Evolutionary conservation across 2,329 filamentous ascomycete species (phyloP).

Genomic region (Dactylellina haptotyla): DNA sequence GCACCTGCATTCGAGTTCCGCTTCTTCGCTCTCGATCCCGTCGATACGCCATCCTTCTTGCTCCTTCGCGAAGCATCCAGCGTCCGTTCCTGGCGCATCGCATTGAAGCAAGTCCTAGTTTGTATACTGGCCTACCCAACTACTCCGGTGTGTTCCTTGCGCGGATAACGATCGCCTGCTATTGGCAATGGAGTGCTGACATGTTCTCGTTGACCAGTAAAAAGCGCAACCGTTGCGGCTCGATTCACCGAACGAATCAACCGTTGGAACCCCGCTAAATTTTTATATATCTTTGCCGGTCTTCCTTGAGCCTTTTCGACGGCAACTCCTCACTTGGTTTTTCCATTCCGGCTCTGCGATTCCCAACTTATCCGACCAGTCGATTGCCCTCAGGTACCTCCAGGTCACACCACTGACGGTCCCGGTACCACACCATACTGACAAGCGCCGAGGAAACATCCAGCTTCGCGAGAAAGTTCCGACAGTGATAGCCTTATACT

Average conservation of each 20-base stretch:
- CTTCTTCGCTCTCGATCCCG: too few relatives aligned
- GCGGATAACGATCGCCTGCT: constrained; percentile 45
- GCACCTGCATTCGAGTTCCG: too few relatives aligned
- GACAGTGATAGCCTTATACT: constrained; percentile 16
- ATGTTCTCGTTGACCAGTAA: constrained; percentile 50
- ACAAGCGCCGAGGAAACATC: constrained; percentile 38
- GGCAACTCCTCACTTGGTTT: background rate
- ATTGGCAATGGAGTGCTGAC: constrained; percentile 53
- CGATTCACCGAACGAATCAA: constrained; percentile 42
- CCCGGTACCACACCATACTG: constrained; percentile 2
- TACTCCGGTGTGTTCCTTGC: constrained; percentile 44
- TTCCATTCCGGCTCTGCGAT: constrained; percentile 17
- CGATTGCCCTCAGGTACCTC: constrained; percentile 6
- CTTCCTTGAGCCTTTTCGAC: background rate
- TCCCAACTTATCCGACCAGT: background rate
- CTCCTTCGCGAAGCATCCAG: too few relatives aligned
- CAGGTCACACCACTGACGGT: background rate
- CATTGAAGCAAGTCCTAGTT: constrained; percentile 5
- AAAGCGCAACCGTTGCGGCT: constrained; percentile 47
- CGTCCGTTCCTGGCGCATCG: background rate
- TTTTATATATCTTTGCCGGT: constrained; percentile 21
- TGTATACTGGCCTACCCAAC: background rate
- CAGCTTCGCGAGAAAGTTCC: constrained; percentile 46
- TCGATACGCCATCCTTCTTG: too few relatives aligned
- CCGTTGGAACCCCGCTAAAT: constrained; percentile 48